Percentiles rank a stretch among this genome's conserved stretches.
phyloP scores from a whole-genome alignment of 192 early-diverging fungal genomes.

The Cetraspora pellucida region DNA sequence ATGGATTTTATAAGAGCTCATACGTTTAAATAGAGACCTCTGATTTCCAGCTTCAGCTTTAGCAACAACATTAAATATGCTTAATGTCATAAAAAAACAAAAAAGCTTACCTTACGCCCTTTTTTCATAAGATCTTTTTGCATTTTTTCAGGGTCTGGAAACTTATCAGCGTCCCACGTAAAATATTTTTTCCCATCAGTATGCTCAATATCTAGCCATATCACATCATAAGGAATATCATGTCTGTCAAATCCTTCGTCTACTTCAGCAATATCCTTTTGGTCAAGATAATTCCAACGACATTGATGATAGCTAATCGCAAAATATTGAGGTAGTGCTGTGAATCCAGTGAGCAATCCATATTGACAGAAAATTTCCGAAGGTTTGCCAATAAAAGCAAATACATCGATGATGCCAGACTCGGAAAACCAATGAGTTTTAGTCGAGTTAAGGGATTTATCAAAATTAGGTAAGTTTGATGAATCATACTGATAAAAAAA shows the following conservation, averaged over 20 bases:
- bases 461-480: slow-evolving; percentile 31
- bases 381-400: slow-evolving; percentile 78
- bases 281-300: slow-evolving; percentile 97
- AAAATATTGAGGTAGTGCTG: slow-evolving; percentile 85
- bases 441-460: slow-evolving; percentile 48
- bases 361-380: slow-evolving; percentile 75
- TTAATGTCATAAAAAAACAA: too few relatives aligned
- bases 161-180: slow-evolving; percentile 94
- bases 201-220: slow-evolving; percentile 99
- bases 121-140: slow-evolving; percentile 70
- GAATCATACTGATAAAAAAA: neutral
- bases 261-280: slow-evolving; percentile 84
- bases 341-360: slow-evolving; percentile 74
- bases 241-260: slow-evolving; percentile 86
- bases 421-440: slow-evolving; percentile 95
- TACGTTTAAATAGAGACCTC: too few relatives aligned
- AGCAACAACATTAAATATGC: too few relatives aligned
- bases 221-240: slow-evolving; percentile 95
- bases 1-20: too few relatives aligned
- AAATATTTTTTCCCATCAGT: slow-evolving; percentile 98
- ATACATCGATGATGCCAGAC: slow-evolving; percentile 86
- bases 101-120: slow-evolving; percentile 58
- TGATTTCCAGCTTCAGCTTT: too few relatives aligned
- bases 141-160: slow-evolving; percentile 86
- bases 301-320: slow-evolving; percentile 95